Percentiles rank a stretch among this genome's conserved stretches.
These are phyloP conservation scores for Trichosanthes truncata DNA, from an alignment of 306 rosid species.

Conservation along the genomic window DNA sequence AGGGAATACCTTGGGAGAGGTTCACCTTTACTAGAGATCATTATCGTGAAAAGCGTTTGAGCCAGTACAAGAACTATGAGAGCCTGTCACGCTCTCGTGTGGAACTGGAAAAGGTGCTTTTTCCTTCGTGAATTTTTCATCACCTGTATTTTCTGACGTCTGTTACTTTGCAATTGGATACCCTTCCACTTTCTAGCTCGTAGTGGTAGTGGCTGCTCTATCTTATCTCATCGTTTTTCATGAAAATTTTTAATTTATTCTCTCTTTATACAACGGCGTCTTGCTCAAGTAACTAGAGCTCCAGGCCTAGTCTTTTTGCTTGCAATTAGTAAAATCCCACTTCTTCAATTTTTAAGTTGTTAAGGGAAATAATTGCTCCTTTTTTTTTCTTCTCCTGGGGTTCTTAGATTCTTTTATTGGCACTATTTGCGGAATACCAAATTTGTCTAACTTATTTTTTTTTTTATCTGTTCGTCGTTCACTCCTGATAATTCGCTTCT, in stretches of 20 bases:
- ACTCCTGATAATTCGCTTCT: background rate
- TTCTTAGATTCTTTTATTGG: background rate
- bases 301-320: background rate
- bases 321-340: background rate
- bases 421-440: background rate
- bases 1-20: slow-evolving; percentile 94
- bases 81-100: slow-evolving; percentile 43
- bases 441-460: background rate
- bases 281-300: background rate
- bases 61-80: slow-evolving; percentile 76
- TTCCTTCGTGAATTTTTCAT: background rate
- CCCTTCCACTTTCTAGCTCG: background rate
- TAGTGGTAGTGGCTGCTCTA: background rate
- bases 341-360: background rate
- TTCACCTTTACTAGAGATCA: slow-evolving; percentile 56
- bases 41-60: slow-evolving; percentile 68
- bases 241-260: background rate
- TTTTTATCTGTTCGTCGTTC: background rate
- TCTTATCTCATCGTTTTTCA: background rate
- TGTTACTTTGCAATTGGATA: background rate
- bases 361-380: background rate
- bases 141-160: background rate
- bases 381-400: too few relatives aligned
- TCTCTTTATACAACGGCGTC: background rate
- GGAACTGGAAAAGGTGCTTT: slow-evolving; percentile 44